Evolutionary conservation across 2,329 filamentous ascomycete genomes (phyloP).

Genomic region (Cladobotryum mycophilum): DNA sequence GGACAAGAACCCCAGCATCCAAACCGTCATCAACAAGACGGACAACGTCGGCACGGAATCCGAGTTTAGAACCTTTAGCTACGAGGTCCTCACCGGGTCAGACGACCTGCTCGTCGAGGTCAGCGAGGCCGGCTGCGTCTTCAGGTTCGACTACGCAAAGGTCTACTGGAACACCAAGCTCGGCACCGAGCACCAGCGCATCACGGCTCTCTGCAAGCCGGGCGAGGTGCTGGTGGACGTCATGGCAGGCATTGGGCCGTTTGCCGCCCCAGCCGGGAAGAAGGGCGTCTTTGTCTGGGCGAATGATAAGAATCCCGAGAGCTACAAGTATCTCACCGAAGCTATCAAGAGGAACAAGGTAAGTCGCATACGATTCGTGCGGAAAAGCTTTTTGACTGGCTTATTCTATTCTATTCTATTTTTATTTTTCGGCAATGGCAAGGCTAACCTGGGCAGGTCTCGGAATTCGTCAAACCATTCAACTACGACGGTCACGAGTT

Average conservation of each 20-base stretch:
- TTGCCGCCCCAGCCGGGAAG: slow-evolving; percentile 85
- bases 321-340: slow-evolving; percentile 63
- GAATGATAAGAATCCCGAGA: slow-evolving; percentile 94
- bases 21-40: slow-evolving; percentile 93
- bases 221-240: slow-evolving; percentile 92
- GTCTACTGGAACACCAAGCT: slow-evolving; percentile 98
- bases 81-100: slow-evolving; percentile 79
- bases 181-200: slow-evolving; percentile 77
- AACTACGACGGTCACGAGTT: slow-evolving; percentile 79
- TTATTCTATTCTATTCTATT: background rate
- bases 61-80: slow-evolving; percentile 85
- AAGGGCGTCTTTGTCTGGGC: slow-evolving; percentile 90
- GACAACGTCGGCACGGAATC: slow-evolving; percentile 81
- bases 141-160: slow-evolving; percentile 88
- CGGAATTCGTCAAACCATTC: slow-evolving; percentile 67
- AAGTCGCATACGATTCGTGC: background rate
- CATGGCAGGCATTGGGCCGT: slow-evolving; percentile 96
- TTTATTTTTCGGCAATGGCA: background rate
- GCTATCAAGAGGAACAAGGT: slow-evolving; percentile 78
- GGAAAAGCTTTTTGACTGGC: background rate
- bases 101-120: slow-evolving; percentile 80
- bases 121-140: slow-evolving; percentile 76
- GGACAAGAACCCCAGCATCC: slow-evolving; percentile 79
- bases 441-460: slow-evolving; percentile 38
- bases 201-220: slow-evolving; percentile 68